phyloP scores from a whole-genome alignment of 2,329 filamentous ascomycete genomes.

The Tothia fuscella region DNA sequence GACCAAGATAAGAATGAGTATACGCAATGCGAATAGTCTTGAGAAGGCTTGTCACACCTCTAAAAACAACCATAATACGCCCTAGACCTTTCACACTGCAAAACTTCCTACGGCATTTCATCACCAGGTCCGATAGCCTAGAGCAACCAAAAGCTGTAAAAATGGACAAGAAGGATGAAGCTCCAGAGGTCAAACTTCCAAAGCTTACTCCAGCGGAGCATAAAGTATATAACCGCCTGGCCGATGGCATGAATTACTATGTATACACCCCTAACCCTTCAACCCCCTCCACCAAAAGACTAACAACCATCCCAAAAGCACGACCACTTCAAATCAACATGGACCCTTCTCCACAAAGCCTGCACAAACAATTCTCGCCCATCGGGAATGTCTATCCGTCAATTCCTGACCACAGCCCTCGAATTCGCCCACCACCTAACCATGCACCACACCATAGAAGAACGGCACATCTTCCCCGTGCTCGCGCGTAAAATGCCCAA shows the following conservation, averaged over 20 bases:
- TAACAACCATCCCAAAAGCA: constrained; percentile 40
- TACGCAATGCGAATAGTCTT: no score
- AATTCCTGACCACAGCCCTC: constrained; percentile 58
- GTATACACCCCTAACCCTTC: constrained; percentile 31
- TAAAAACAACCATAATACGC: no score
- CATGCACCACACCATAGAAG: constrained; percentile 73
- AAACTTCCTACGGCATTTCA: no score
- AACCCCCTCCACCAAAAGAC: constrained; percentile 14
- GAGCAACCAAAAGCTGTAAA: no score
- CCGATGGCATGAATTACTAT: constrained; percentile 64
- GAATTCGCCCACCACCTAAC: constrained; percentile 60
- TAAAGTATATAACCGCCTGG: constrained; percentile 56
- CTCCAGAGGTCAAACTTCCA: constrained; percentile 35
- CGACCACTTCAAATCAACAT: constrained; percentile 62
- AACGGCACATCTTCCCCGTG: constrained; percentile 66
- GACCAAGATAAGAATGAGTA: no score
- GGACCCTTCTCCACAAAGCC: constrained; percentile 58
- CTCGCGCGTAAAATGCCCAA: constrained; percentile 69
- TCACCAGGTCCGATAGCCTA: no score
- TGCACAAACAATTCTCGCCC: constrained; percentile 50
- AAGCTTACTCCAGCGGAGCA: constrained; percentile 57
- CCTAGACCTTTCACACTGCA: no score
- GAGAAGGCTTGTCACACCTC: no score
- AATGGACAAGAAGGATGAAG: no score
- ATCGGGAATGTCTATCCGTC: constrained; percentile 49